Percentiles rank a stretch among this genome's conserved stretches.
Conservation (phyloP, 257 asterid genomes). For the Nemophila menziesii region DNA sequence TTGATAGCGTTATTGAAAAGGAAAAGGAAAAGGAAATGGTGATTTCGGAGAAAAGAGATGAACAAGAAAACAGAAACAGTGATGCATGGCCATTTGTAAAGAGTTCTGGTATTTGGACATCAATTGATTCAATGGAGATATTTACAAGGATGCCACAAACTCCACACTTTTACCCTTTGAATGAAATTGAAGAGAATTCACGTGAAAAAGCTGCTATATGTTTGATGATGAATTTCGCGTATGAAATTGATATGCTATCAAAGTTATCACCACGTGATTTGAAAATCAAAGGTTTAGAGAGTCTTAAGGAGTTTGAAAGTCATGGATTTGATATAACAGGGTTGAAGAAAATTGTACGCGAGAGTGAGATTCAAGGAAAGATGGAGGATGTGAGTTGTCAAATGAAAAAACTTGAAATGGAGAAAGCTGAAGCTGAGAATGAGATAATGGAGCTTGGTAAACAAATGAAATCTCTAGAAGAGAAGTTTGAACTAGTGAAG, state of each 20-base stretch:
- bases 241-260: neutral
- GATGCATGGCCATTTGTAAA: slow-evolving; percentile 2
- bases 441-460: neutral
- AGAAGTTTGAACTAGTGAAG: neutral
- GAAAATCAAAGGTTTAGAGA: neutral
- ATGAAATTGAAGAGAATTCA: neutral
- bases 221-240: neutral
- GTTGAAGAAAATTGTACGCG: neutral
- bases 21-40: no score
- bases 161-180: slow-evolving; percentile 1
- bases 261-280: neutral
- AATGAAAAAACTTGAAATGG: neutral
- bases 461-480: neutral
- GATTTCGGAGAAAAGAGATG: no score
- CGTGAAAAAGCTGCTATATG: neutral
- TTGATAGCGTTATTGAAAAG: no score
- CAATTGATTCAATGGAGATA: neutral
- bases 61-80: no score
- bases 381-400: neutral
- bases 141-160: neutral
- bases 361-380: neutral
- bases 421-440: neutral
- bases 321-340: neutral
- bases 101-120: neutral
- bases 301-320: neutral